A percentile compares a stretch with the other conserved stretches of the same genome.
Evolutionary conservation across 768 basidiomycete genomes (phyloP).

Genomic region (Mycena olivaceomarginata): DNA sequence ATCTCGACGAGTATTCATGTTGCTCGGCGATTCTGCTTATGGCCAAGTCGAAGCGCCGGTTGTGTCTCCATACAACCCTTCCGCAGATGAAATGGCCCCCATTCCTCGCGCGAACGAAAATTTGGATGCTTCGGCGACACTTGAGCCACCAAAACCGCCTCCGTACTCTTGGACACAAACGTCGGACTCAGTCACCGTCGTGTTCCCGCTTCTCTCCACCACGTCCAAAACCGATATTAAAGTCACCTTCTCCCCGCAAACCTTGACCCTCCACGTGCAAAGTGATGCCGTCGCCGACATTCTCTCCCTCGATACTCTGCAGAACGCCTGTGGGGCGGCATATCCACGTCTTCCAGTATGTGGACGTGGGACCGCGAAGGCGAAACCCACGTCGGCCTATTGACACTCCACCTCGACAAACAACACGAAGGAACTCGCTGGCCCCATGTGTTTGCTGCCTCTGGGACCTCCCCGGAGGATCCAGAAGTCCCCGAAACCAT

Average conservation of each 20-base stretch:
- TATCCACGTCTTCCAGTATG: constrained; percentile 86
- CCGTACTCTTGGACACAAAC: constrained; percentile 97
- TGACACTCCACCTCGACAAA: constrained; percentile 93
- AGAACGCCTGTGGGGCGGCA: constrained; percentile 86
- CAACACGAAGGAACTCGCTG: constrained; percentile 88
- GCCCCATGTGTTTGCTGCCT: constrained; percentile 87
- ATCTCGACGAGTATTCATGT: constrained; percentile 67
- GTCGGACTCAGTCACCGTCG: constrained; percentile 87
- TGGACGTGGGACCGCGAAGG: constrained; percentile 96
- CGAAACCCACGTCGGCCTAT: constrained; percentile 77
- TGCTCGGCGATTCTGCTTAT: constrained; percentile 78
- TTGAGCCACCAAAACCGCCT: constrained; percentile 71
- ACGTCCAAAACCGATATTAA: constrained; percentile 79
- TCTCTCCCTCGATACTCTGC: constrained; percentile 75
- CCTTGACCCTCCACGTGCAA: constrained; percentile 79
- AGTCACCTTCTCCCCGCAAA: constrained; percentile 78
- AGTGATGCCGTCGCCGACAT: constrained; percentile 55
- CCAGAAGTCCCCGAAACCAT: constrained; percentile 91
- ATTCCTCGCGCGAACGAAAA: constrained; percentile 80
- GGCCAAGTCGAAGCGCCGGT: constrained; percentile 59
- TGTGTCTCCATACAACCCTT: constrained; percentile 70
- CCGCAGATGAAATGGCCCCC: constrained; percentile 79
- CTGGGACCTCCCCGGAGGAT: constrained; percentile 64
- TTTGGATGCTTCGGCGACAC: constrained; percentile 61
- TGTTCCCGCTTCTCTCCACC: constrained; percentile 87